Conservation (phyloP, 768 basidiomycete genomes). For the Coprinellus micaceus region DNA sequence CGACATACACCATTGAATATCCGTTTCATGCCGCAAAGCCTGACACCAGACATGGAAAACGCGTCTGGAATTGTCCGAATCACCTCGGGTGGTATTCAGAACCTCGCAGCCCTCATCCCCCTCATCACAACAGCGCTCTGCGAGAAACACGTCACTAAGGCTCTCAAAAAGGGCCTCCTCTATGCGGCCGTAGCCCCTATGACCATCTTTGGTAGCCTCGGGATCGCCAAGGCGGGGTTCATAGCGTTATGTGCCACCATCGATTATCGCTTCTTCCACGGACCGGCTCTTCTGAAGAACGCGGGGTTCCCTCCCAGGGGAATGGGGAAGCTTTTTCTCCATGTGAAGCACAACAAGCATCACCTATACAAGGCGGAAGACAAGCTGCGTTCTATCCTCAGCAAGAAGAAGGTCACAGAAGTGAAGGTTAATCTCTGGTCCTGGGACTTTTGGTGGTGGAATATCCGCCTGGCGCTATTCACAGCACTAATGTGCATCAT, state of each 20-base stretch:
- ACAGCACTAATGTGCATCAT: not conserved
- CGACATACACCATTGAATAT: no score
- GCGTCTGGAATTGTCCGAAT: not conserved
- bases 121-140: conserved; percentile 23
- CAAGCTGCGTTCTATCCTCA: not conserved
- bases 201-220: conserved; percentile 22
- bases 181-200: conserved; percentile 21
- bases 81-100: conserved; percentile 20
- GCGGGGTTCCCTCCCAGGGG: not conserved
- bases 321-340: not conserved
- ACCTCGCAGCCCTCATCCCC: conserved; percentile 21
- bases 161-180: conserved; percentile 17
- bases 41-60: not conserved
- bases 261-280: not conserved
- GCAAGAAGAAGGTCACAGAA: not conserved
- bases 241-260: conserved; percentile 12
- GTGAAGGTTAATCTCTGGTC: not conserved
- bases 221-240: conserved; percentile 17
- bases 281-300: not conserved
- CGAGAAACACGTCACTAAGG: conserved; percentile 17
- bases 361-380: not conserved
- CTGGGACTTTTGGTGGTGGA: not conserved
- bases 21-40: no score
- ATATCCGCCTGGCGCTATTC: not conserved
- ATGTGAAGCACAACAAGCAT: not conserved